Base-by-base conservation (phyloP, 2,329 filamentous ascomycete species). In the Cladosporium sp. region DNA sequence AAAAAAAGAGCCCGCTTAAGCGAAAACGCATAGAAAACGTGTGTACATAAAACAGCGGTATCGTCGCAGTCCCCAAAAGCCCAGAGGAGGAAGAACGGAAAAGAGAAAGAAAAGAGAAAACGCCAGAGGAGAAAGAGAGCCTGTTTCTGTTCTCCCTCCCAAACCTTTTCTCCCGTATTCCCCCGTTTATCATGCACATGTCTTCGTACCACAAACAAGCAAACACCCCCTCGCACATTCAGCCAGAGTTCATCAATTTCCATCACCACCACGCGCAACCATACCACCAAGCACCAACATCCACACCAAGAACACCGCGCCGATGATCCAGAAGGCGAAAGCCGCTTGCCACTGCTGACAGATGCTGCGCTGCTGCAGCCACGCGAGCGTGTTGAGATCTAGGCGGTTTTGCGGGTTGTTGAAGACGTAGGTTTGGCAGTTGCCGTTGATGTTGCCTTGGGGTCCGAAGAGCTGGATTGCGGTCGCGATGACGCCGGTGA, bases 301-400 rank as follows among this genome's bases (percentile, higher is more conserved):
- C 85, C 87, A 90, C 26, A 89, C 74, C 73, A 88, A 83, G 71
- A 89, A 88, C n/a, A 88, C 82, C 0, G 82, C 81, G 47, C 86
- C 86, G 18, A 89, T 80, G 64, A 90, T 84, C 79, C 87, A 87
- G 71, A 89, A 88, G 11, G 86, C 84, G 71, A 89, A 89, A 3
- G 81, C 84, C 0, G 87, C 86, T 71, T 85, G 82, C 87, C 87
- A 90, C 73, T 84, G 86, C 73, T 86, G 83, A 74, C 87, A 89
- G 24, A 89, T 88, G 65, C 82, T 87, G 69, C 81, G 82, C 79
- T 89, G 87, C 74, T 87, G 84, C 77, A 89, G 74, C 82, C 84
- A 89, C 34, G 86, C 87, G 71, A 89, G 74, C 3, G 87, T 88
- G 69, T 86, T 78, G 47, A 84, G 74, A 67, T 76, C 84, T 66